Conservation (phyloP, 1,284 basidiomycete genomes). For the Tilletia setariae region DNA sequence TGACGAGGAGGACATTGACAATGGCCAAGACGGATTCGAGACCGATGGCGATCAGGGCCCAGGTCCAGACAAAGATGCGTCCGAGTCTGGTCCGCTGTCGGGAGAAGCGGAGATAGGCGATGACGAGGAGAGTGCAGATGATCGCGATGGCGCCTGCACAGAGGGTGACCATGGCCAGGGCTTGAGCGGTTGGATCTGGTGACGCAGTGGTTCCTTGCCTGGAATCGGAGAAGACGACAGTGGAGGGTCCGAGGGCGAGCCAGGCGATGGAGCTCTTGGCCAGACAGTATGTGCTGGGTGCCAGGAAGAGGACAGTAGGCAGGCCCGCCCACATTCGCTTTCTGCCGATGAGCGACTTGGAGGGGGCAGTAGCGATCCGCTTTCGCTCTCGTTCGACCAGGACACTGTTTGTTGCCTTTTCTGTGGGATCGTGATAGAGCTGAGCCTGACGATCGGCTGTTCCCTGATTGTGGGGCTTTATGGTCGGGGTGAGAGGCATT, state of each 20-base stretch:
- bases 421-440: neutral
- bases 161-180: slow-evolving; percentile 19
- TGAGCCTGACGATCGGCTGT: neutral
- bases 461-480: neutral
- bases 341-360: slow-evolving; percentile 5
- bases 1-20: slow-evolving; percentile 21
- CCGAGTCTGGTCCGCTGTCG: slow-evolving; percentile 18
- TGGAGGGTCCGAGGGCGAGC: slow-evolving; percentile 22
- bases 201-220: slow-evolving; percentile 15
- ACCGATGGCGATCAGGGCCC: slow-evolving; percentile 19
- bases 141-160: neutral
- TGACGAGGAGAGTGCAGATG: slow-evolving; percentile 9
- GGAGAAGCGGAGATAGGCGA: slow-evolving; percentile 22
- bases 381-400: slow-evolving; percentile 21
- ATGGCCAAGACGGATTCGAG: slow-evolving; percentile 17
- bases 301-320: slow-evolving; percentile 18
- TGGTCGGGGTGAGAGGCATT: slow-evolving; percentile 14
- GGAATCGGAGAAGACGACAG: slow-evolving; percentile 21
- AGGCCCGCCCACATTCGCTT: slow-evolving; percentile 18
- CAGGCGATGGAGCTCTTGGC: slow-evolving; percentile 18
- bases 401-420: slow-evolving; percentile 13
- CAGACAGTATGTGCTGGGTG: slow-evolving; percentile 18
- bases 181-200: slow-evolving; percentile 20
- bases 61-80: slow-evolving; percentile 17
- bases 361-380: slow-evolving; percentile 6